Evolutionary conservation across 345 rosid genomes (phyloP).

Genomic region (Citrus hindsii): DNA sequence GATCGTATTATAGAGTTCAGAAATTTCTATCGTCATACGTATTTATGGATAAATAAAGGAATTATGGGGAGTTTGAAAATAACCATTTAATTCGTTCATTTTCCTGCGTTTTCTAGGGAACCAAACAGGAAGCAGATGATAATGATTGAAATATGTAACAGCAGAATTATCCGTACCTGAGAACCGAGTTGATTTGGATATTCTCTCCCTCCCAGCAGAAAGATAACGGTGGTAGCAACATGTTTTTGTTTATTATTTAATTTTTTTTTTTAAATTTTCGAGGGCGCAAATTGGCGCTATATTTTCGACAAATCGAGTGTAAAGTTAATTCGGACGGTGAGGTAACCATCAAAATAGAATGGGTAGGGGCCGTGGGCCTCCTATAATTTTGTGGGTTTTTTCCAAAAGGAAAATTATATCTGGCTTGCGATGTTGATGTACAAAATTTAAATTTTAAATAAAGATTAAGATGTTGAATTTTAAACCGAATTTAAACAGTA

Average conservation of each 20-base stretch:
- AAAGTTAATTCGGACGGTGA: not conserved
- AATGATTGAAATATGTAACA: not conserved
- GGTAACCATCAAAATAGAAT: no score
- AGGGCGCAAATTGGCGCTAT: not conserved
- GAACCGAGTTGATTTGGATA: not conserved
- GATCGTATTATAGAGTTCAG: not conserved
- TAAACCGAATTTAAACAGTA: no score
- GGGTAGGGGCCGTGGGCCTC: no score
- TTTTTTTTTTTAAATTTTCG: not conserved
- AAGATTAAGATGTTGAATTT: no score
- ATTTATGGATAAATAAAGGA: not conserved
- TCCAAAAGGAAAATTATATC: no score
- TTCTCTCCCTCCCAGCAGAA: not conserved
- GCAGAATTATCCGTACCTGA: slow-evolving; percentile 3
- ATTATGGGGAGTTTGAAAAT: not conserved
- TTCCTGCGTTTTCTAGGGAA: not conserved
- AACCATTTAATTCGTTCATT: not conserved
- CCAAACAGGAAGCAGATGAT: not conserved
- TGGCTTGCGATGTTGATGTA: no score
- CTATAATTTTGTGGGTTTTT: no score
- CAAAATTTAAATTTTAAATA: no score
- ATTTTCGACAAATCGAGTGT: not conserved
- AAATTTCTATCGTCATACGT: not conserved
- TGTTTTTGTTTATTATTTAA: not conserved
- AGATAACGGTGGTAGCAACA: not conserved